Conservation (phyloP, 2,329 filamentous ascomycete genomes). For the Fusarium falciforme region DNA sequence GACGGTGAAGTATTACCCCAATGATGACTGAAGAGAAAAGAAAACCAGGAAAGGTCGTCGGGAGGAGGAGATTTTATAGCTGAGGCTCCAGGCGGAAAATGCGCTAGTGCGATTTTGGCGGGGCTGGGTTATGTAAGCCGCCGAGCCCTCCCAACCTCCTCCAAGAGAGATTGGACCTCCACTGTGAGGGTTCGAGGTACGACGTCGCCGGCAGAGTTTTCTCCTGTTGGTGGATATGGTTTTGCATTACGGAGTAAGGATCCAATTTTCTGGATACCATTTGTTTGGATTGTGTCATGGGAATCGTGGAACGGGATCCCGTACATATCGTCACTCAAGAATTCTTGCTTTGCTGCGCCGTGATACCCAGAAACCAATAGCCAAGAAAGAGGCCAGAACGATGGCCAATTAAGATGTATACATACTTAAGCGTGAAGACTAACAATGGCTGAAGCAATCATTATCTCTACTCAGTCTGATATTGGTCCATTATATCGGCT, state of each 20-base stretch:
- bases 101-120: background rate
- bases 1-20: slow-evolving; percentile 33
- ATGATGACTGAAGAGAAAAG: slow-evolving; percentile 24
- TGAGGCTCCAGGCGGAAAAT: background rate
- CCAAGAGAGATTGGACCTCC: background rate
- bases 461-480: background rate
- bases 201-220: background rate
- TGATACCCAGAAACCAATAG: background rate
- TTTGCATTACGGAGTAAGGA: background rate
- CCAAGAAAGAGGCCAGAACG: background rate
- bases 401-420: background rate
- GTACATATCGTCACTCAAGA: background rate
- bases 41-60: background rate
- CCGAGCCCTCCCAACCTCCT: background rate
- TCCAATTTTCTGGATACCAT: background rate
- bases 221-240: background rate
- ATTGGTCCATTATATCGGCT: background rate
- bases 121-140: background rate
- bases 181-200: background rate
- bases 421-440: background rate
- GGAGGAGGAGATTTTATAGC: slow-evolving; percentile 3
- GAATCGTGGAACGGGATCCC: background rate
- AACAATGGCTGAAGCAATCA: background rate
- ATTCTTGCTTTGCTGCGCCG: background rate
- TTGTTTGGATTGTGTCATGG: background rate